Percentiles rank a stretch among this genome's conserved stretches.
Evolutionary conservation across 2,329 filamentous ascomycete genomes (phyloP).

Genomic region (Aschersonia sp.): DNA sequence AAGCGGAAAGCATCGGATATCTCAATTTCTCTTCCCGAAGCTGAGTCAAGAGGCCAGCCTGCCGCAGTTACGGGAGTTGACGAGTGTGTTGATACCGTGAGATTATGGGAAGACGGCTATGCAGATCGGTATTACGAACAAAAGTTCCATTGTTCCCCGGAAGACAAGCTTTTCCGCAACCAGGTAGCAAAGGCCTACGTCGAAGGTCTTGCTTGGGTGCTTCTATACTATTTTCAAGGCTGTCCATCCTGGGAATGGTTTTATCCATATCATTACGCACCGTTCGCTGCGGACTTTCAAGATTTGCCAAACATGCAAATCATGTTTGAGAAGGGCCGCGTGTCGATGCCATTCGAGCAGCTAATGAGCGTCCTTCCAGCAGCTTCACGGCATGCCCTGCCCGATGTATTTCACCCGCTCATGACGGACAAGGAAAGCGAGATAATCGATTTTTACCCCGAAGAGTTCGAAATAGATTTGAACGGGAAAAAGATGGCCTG

Average conservation of each 20-base stretch:
- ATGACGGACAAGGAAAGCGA: constrained; percentile 82
- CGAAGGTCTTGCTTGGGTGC: constrained; percentile 87
- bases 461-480: constrained; percentile 82
- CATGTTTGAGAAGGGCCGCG: constrained; percentile 67
- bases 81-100: constrained; percentile 63
- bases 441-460: constrained; percentile 95
- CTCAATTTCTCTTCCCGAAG: background rate
- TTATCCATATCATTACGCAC: constrained; percentile 96
- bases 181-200: constrained; percentile 85
- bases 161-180: constrained; percentile 74
- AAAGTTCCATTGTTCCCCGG: constrained; percentile 76
- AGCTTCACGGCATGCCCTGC: constrained; percentile 82
- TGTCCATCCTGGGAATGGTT: constrained; percentile 99
- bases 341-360: constrained; percentile 89
- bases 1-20: constrained; percentile 58
- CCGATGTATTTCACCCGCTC: constrained; percentile 72
- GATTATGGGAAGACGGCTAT: constrained; percentile 92
- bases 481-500: constrained; percentile 98
- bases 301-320: constrained; percentile 68
- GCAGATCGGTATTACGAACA: constrained; percentile 93
- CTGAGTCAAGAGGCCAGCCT: background rate
- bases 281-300: constrained; percentile 90
- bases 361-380: constrained; percentile 96
- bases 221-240: constrained; percentile 95
- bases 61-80: constrained; percentile 29